A percentile compares a stretch with the other conserved stretches of the same genome.
Conservation (phyloP, 176 grass and related monocot genomes). For the Rhynchospora tenuis region DNA sequence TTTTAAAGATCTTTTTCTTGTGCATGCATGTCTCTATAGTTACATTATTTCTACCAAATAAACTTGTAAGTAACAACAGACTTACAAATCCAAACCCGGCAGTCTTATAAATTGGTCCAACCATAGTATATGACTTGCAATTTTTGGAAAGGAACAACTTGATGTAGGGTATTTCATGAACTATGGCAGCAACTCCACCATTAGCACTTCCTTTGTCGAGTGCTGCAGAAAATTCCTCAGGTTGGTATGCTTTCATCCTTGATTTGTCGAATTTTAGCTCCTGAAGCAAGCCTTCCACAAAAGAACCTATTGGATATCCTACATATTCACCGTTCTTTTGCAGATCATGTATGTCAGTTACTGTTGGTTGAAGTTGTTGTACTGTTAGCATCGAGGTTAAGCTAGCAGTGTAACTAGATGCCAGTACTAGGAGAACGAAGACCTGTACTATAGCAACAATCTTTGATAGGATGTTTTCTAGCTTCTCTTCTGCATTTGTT, state of each 20-base stretch:
- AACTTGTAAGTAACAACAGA: not conserved
- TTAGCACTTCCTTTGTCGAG: slow-evolving; percentile 41
- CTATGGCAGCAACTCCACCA: slow-evolving; percentile 43
- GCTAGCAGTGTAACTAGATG: slow-evolving; percentile 56
- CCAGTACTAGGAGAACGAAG: slow-evolving; percentile 36
- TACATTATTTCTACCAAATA: not conserved
- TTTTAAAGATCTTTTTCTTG: no score
- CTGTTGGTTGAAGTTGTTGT: slow-evolving; percentile 36
- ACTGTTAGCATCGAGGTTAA: slow-evolving; percentile 48
- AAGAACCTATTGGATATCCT: slow-evolving; percentile 29
- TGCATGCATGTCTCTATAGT: no score
- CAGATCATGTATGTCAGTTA: slow-evolving; percentile 34
- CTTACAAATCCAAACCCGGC: slow-evolving; percentile 56
- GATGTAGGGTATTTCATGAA: slow-evolving; percentile 50
- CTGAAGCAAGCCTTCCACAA: slow-evolving; percentile 26
- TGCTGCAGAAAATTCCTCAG: slow-evolving; percentile 22
- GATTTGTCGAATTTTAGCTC: slow-evolving; percentile 32
- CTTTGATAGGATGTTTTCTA: slow-evolving; percentile 33
- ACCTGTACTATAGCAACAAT: slow-evolving; percentile 25
- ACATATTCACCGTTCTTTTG: slow-evolving; percentile 35
- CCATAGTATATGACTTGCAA: slow-evolving; percentile 37
- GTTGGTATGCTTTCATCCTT: slow-evolving; percentile 33
- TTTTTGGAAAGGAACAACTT: slow-evolving; percentile 43
- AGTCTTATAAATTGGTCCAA: slow-evolving; percentile 39
- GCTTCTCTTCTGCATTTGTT: slow-evolving; percentile 32